Conservation (phyloP, 2,329 filamentous ascomycete species). For the Aspergillus sp. region DNA sequence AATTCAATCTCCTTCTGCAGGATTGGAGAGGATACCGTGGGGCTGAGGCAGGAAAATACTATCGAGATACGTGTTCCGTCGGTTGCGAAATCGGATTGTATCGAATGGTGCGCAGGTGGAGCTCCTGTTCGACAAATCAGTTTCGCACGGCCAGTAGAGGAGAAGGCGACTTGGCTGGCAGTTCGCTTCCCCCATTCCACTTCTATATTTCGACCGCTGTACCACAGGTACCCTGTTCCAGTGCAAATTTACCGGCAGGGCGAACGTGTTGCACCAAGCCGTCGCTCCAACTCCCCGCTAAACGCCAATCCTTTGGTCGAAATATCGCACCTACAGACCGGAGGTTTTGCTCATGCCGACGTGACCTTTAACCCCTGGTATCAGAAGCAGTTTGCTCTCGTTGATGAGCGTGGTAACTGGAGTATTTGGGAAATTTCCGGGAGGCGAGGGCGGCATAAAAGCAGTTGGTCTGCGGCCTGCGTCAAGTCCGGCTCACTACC, state of each 20-base stretch:
- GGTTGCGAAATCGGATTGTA: constrained; percentile 41
- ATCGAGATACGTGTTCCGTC: constrained; percentile 39
- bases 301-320: constrained; percentile 48
- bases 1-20: constrained; percentile 48
- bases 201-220: constrained; percentile 48
- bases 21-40: constrained; percentile 28
- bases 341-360: constrained; percentile 51
- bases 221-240: constrained; percentile 29
- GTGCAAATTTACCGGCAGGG: constrained; percentile 15
- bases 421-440: constrained; percentile 47
- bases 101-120: constrained; percentile 50
- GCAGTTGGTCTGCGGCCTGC: constrained; percentile 27
- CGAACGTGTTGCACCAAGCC: constrained; percentile 8
- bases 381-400: constrained; percentile 54
- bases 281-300: constrained; percentile 40
- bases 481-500: constrained; percentile 33
- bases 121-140: constrained; percentile 55
- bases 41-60: constrained; percentile 16
- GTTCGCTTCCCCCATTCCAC: constrained; percentile 49
- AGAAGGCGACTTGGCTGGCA: constrained; percentile 47
- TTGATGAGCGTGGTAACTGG: constrained; percentile 57
- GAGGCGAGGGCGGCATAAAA: constrained; percentile 26
- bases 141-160: constrained; percentile 48
- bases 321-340: constrained; percentile 44
- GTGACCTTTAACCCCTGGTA: constrained; percentile 61